Conservation (phyloP, 73 alveolate species). For the Paramecium octaurelia region DNA sequence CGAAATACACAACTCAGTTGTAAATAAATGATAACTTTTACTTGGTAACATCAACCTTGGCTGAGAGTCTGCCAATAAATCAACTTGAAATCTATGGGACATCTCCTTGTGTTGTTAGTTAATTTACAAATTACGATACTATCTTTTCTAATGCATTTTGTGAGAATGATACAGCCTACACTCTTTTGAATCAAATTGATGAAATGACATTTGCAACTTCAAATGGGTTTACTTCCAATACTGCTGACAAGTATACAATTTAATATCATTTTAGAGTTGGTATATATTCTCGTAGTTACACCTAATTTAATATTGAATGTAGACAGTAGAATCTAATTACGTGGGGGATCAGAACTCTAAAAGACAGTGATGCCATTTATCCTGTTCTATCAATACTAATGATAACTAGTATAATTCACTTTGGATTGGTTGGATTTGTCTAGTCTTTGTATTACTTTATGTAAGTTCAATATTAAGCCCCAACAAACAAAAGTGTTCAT, state of each 20-base stretch:
- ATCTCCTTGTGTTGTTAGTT: not conserved
- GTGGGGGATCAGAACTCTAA: conserved; percentile 10
- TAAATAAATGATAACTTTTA: not conserved
- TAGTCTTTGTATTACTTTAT: not conserved
- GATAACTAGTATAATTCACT: not conserved
- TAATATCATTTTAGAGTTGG: not conserved
- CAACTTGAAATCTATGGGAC: not conserved
- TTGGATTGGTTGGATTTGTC: not conserved
- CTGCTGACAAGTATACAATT: not conserved
- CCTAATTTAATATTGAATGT: not conserved
- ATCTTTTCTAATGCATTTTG: conserved; percentile 16
- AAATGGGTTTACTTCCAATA: conserved; percentile 19
- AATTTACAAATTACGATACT: not conserved
- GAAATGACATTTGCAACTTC: not conserved
- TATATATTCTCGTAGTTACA: conserved; percentile 21
- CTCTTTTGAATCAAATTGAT: not conserved
- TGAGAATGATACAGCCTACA: not conserved
- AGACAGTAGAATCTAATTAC: not conserved
- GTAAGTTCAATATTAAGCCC: not conserved
- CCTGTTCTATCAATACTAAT: not conserved
- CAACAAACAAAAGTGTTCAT: not conserved
- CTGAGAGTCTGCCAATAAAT: not conserved
- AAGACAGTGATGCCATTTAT: not conserved
- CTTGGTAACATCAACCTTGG: not conserved
- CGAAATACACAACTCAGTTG: not conserved